phyloP scores from a whole-genome alignment of 768 basidiomycete genomes.

The Mrakia gelida region DNA sequence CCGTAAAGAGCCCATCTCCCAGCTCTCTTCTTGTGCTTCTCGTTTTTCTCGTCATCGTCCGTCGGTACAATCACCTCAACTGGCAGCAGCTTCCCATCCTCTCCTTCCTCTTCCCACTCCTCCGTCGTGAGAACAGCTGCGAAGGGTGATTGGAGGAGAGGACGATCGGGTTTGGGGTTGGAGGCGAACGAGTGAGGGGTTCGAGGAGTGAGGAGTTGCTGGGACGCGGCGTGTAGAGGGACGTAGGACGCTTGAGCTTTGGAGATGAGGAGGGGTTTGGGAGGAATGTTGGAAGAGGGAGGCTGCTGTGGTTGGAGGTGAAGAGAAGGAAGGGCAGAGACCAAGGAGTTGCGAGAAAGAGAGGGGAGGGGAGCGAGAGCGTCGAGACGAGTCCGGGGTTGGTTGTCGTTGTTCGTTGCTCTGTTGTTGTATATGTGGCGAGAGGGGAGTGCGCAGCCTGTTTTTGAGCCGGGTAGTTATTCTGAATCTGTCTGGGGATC shows the following conservation, averaged over 20 bases:
- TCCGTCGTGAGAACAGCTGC: slow-evolving; percentile 4
- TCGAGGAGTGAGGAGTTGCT: not conserved
- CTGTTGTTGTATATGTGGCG: too few relatives aligned
- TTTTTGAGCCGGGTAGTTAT: too few relatives aligned
- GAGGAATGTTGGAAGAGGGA: not conserved
- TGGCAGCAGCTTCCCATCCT: not conserved
- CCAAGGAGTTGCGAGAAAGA: too few relatives aligned
- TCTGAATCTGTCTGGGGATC: too few relatives aligned
- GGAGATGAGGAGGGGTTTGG: not conserved
- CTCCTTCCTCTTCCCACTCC: slow-evolving; percentile 4
- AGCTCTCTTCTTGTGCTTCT: not conserved
- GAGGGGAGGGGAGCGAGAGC: too few relatives aligned
- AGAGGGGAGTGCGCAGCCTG: too few relatives aligned
- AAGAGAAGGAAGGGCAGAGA: too few relatives aligned
- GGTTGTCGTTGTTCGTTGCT: too few relatives aligned
- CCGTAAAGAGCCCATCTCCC: not conserved
- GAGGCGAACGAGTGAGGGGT: not conserved
- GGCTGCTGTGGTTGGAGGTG: too few relatives aligned
- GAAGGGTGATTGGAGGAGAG: slow-evolving; percentile 4
- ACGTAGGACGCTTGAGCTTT: not conserved
- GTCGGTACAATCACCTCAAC: not conserved
- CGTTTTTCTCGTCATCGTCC: not conserved
- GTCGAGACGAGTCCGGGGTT: too few relatives aligned
- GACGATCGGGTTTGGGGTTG: not conserved
- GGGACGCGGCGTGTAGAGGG: not conserved